A percentile compares a stretch with the other conserved stretches of the same genome.
These are phyloP conservation scores for Colletotrichum paranaense DNA, from an alignment of 2,329 filamentous ascomycete genomes.

Conservation along the genomic window DNA sequence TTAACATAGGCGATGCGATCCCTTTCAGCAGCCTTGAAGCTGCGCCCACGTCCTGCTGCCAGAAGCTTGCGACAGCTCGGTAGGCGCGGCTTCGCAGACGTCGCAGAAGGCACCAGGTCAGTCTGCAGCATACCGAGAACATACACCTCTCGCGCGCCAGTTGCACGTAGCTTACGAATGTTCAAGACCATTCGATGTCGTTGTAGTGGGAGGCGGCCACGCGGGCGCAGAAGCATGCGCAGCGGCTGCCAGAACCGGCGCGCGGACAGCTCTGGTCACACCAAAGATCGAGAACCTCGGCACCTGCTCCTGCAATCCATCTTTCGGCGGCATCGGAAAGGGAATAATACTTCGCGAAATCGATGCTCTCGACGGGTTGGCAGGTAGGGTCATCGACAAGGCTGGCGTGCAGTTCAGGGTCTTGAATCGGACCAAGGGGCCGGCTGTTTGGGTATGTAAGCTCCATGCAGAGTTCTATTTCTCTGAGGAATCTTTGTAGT, in stretches of 20 bases:
- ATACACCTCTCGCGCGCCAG: slow-evolving; percentile 28
- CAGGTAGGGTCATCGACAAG: slow-evolving; percentile 90
- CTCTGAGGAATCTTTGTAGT: not conserved
- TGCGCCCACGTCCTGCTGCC: slow-evolving; percentile 6
- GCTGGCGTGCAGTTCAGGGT: slow-evolving; percentile 94
- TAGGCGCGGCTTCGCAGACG: slow-evolving; percentile 44
- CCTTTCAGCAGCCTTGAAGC: slow-evolving; percentile 16
- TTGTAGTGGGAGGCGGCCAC: slow-evolving; percentile 96
- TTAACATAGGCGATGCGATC: slow-evolving; percentile 10
- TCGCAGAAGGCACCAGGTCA: slow-evolving; percentile 44
- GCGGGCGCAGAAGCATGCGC: slow-evolving; percentile 94
- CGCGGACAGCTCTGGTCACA: slow-evolving; percentile 89
- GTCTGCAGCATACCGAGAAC: slow-evolving; percentile 3
- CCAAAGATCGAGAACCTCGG: slow-evolving; percentile 90
- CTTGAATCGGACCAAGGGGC: slow-evolving; percentile 89
- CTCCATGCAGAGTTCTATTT: not conserved
- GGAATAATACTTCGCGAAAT: slow-evolving; percentile 96
- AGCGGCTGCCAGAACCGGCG: slow-evolving; percentile 88
- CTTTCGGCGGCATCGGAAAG: slow-evolving; percentile 98
- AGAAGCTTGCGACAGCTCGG: slow-evolving; percentile 8
- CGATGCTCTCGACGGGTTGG: slow-evolving; percentile 91
- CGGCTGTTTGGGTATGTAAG: slow-evolving; percentile 82
- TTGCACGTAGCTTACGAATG: slow-evolving; percentile 2
- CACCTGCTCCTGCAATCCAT: slow-evolving; percentile 96
- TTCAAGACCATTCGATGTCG: slow-evolving; percentile 82